These are phyloP conservation scores for Zygotorulaspora danielsina DNA, from an alignment of 805 yeast genomes.

Conservation along the genomic window DNA sequence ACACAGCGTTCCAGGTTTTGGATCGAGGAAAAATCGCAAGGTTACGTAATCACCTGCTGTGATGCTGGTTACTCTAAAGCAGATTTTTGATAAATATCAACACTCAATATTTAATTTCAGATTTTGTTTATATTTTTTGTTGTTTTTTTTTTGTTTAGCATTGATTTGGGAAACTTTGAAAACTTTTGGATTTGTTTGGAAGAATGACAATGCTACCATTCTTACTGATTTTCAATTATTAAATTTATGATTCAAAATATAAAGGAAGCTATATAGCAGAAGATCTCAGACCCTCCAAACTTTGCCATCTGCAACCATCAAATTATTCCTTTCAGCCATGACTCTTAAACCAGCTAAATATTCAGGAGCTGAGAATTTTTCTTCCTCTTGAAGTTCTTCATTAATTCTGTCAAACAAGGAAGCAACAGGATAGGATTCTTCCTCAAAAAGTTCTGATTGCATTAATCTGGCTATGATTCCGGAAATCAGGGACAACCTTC, in stretches of 20 bases:
- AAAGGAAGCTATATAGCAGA: background rate
- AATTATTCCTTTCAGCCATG: constrained; percentile 43
- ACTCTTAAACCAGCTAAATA: constrained; percentile 41
- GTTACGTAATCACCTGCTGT: no score
- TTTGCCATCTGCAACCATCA: constrained; percentile 47
- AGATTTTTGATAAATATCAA: no score
- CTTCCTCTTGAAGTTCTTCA: constrained; percentile 44
- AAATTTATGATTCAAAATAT: background rate
- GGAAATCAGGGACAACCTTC: constrained; percentile 46
- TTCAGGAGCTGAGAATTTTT: constrained; percentile 43
- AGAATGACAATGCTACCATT: no score
- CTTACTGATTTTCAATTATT: no score
- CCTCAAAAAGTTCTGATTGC: constrained; percentile 42
- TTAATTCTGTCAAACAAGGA: constrained; percentile 42
- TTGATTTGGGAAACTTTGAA: no score
- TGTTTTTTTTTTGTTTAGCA: no score
- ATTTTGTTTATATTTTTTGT: no score
- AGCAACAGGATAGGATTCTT: constrained; percentile 41
- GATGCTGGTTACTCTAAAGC: no score
- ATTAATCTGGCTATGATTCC: constrained; percentile 45
- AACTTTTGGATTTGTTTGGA: no score
- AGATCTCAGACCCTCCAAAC: constrained; percentile 41
- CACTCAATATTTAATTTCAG: no score
- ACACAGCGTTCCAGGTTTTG: no score
- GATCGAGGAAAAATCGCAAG: no score